Evolutionary conservation across 2,329 filamentous ascomycete species (phyloP), one percentile per base, ranked within the genome.

Genomic region (Cladosporium sp.): DNA sequence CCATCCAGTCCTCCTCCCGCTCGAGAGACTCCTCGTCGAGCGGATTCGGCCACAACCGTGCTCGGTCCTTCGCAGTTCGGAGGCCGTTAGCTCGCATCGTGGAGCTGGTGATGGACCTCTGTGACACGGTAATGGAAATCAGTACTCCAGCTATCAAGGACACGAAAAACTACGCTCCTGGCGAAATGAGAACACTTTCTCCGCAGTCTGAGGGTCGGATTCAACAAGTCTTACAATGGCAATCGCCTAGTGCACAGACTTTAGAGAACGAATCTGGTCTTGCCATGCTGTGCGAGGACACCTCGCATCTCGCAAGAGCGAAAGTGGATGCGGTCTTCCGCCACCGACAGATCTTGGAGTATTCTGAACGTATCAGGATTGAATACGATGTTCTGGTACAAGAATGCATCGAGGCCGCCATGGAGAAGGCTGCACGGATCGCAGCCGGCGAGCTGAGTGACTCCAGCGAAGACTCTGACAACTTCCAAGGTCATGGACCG

Each of bases 191-290:
- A 49, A 96, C 93, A 0, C 89, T 97, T 70, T 99, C 94, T 4
- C 94, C 94, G 0, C 90, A 97, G 70, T 99, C 95, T 0, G 94
- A 99, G 72, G 94, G 90, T 43, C 87, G 93, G 34, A 95, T 97
- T 66, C 89, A 90, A 1, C 94, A 99, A 73, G 92, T 99, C 5
- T 74, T 95, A 65, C 92, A 97, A 72, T 99, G 95, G 94, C 92
- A 96, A 69, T 96, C 93, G 5, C 94, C 94, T 0, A 92, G 90
- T 67, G 89, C 88, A 51, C 93, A 93, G 68, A 94, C 92, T 0
- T 76, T 96, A 15, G 94, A 99, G 63, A 92, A 97, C 71, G 93
- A 97, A 71, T 90, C 95, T 69, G 94, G 94, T 0, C 78, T 99
- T 22, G 88, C 91, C 38, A 74, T 92, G 25, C 78, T 99, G n/a